Evolutionary conservation across 192 early-diverging fungal genomes (phyloP).

Genomic region (Gigaspora rosea): DNA sequence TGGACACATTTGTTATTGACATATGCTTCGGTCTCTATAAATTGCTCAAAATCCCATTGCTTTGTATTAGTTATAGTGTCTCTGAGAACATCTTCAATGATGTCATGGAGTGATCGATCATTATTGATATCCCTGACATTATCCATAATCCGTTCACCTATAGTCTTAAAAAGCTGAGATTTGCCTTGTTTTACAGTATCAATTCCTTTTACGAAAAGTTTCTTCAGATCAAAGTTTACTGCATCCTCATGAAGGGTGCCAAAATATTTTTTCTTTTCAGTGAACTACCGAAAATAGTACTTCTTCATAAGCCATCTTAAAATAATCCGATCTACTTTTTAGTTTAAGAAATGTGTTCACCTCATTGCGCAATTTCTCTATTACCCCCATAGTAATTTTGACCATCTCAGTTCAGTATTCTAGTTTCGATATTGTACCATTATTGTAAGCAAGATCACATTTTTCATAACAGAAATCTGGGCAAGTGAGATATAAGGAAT

Average conservation of each 20-base stretch:
- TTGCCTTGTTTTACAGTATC: not conserved
- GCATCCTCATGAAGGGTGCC: not conserved
- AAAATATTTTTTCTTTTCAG: constrained; percentile 21
- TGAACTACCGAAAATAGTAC: constrained; percentile 13
- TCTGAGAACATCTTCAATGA: not conserved
- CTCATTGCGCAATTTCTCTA: not conserved
- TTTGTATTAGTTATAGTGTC: not conserved
- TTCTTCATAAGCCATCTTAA: constrained; percentile 15
- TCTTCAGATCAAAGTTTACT: not conserved
- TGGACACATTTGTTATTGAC: not conserved
- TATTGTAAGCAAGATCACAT: not conserved
- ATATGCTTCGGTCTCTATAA: not conserved
- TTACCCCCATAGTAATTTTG: constrained; percentile 2
- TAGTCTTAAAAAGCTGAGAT: not conserved
- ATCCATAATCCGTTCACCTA: not conserved
- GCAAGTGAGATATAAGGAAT: not conserved
- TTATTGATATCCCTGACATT: not conserved
- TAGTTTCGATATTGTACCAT: not conserved
- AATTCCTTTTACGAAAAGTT: not conserved
- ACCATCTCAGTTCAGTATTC: constrained; percentile 22
- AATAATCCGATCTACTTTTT: not conserved
- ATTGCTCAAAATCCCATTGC: not conserved
- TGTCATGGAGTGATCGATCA: not conserved
- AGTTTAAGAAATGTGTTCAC: not conserved
- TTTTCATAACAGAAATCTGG: not conserved